Conservation (phyloP, 805 yeast species). For the Starmerella sp. region DNA sequence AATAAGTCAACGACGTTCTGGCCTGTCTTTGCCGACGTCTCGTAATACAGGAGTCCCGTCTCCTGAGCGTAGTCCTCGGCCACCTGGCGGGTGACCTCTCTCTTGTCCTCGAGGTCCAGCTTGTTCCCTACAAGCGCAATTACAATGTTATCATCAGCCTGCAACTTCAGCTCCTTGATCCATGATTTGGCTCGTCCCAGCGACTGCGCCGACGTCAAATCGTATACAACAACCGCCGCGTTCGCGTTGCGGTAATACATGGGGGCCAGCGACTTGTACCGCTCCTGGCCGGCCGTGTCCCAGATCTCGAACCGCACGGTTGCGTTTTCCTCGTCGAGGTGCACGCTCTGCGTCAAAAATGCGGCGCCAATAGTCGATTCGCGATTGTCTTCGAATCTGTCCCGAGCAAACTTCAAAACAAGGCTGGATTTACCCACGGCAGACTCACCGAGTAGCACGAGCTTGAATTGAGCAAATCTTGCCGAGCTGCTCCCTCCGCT, state of each 20-base stretch:
- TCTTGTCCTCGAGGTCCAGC: constrained; percentile 41
- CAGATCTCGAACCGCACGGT: constrained; percentile 41
- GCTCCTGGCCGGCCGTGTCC: constrained; percentile 97
- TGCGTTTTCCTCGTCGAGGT: constrained; percentile 32
- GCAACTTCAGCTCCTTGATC: constrained; percentile 84
- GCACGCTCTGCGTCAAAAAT: constrained; percentile 70
- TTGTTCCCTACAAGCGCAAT: constrained; percentile 87
- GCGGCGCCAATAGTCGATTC: constrained; percentile 99
- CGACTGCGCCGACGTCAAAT: constrained; percentile 56
- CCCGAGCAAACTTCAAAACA: constrained; percentile 65
- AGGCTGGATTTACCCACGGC: constrained; percentile 77
- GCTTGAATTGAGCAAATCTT: constrained; percentile 45
- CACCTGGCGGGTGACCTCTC: constrained; percentile 36
- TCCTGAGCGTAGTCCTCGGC: constrained; percentile 46
- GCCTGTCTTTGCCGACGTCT: constrained; percentile 65
- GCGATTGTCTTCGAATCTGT: constrained; percentile 59
- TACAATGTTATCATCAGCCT: constrained; percentile 60
- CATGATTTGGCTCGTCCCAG: constrained; percentile 73
- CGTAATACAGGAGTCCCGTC: constrained; percentile 39
- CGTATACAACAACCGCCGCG: constrained; percentile 81
- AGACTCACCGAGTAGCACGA: constrained; percentile 66
- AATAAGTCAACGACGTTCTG: constrained; percentile 44
- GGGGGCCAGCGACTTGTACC: constrained; percentile 73
- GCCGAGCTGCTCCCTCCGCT: not conserved
- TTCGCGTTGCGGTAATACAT: constrained; percentile 74